These are phyloP conservation scores for Boletellus deceptivus DNA, from an alignment of 1,284 basidiomycete species.

Conservation along the genomic window DNA sequence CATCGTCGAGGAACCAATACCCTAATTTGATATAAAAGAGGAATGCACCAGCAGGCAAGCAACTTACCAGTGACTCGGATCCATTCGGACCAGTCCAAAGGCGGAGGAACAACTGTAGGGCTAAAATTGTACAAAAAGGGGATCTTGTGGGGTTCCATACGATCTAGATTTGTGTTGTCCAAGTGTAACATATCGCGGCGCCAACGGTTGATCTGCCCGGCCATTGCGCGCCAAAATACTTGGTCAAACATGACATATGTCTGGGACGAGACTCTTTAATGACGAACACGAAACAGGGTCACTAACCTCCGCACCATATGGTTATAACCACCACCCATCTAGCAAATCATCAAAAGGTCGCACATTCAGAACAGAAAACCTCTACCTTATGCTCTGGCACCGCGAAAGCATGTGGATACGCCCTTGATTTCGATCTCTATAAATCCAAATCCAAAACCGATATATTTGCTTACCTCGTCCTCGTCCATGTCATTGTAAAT, in stretches of 20 bases:
- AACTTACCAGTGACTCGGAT: slow-evolving; percentile 84
- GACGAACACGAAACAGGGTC: background rate
- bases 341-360: slow-evolving; percentile 17
- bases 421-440: slow-evolving; percentile 43
- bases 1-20: slow-evolving; percentile 94
- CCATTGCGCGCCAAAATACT: slow-evolving; percentile 94
- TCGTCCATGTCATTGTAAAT: slow-evolving; percentile 85
- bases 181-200: slow-evolving; percentile 78
- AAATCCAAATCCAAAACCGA: background rate
- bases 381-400: slow-evolving; percentile 85
- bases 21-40: slow-evolving; percentile 44
- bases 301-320: slow-evolving; percentile 74
- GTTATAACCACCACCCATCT: slow-evolving; percentile 97
- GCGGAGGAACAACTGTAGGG: slow-evolving; percentile 82
- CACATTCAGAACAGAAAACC: slow-evolving; percentile 9
- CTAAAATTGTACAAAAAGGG: slow-evolving; percentile 99
- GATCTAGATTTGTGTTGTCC: slow-evolving; percentile 82
- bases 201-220: slow-evolving; percentile 96
- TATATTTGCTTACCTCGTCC: slow-evolving; percentile 52
- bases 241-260: slow-evolving; percentile 95
- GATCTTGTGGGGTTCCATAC: slow-evolving; percentile 93
- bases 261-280: slow-evolving; percentile 35
- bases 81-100: slow-evolving; percentile 98
- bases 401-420: slow-evolving; percentile 97
- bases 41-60: background rate